A percentile compares a stretch with the other conserved stretches of the same genome.
These are phyloP conservation scores for Lotmaria passim DNA, from an alignment of 208 protist genomes.

Conservation along the genomic window DNA sequence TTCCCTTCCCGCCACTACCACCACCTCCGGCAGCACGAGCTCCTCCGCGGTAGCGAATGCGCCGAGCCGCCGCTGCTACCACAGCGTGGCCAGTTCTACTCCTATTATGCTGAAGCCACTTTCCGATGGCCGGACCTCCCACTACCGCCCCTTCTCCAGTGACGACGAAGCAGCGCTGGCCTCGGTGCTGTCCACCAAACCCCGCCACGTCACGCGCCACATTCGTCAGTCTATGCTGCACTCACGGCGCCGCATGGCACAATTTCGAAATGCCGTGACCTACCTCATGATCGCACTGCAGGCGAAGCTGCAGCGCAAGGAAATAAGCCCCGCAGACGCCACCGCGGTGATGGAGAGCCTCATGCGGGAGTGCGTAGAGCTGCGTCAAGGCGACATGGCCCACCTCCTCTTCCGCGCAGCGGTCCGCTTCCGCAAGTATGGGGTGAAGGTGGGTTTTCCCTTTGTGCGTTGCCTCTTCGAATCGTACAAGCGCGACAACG, in stretches of 20 bases:
- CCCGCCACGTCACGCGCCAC: slow-evolving; percentile 80
- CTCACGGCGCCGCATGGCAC: slow-evolving; percentile 70
- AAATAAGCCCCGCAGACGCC: slow-evolving; percentile 74
- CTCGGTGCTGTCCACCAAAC: slow-evolving; percentile 75
- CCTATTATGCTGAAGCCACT: neutral
- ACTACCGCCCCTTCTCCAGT: slow-evolving; percentile 78
- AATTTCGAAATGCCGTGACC: slow-evolving; percentile 92
- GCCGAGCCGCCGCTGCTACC: slow-evolving; percentile 9
- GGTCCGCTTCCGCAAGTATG: slow-evolving; percentile 91
- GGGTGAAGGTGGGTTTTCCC: slow-evolving; percentile 54
- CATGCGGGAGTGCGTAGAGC: slow-evolving; percentile 89
- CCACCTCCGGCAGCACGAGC: neutral
- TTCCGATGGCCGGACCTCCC: neutral
- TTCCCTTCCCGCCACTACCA: neutral
- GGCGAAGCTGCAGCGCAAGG: slow-evolving; percentile 75
- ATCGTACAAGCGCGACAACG: slow-evolving; percentile 83
- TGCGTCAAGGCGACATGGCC: slow-evolving; percentile 90
- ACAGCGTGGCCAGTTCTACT: neutral
- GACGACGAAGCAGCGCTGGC: slow-evolving; percentile 86
- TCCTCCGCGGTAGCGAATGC: neutral
- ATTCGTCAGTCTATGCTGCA: slow-evolving; percentile 87
- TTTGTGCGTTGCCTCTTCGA: slow-evolving; percentile 84
- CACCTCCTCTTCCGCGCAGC: slow-evolving; percentile 91
- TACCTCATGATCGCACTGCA: slow-evolving; percentile 92
- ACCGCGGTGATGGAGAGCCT: slow-evolving; percentile 80